Percentiles rank a stretch among this genome's conserved stretches.
These are phyloP conservation scores for Cubamyces lactineus DNA, from an alignment of 768 basidiomycete species.

Conservation along the genomic window DNA sequence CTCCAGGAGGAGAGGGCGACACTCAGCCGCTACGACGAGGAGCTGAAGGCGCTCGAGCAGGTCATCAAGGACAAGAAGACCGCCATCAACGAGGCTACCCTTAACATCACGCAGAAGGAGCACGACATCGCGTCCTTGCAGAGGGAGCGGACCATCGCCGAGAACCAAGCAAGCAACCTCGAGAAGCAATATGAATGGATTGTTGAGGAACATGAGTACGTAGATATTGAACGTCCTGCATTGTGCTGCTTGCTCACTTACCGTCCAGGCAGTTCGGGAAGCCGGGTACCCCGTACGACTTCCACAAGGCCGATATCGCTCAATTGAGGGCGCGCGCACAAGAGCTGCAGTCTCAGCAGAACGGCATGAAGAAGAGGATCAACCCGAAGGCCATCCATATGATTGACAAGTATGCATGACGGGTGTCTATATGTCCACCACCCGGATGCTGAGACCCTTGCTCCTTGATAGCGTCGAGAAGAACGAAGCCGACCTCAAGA, in stretches of 20 bases:
- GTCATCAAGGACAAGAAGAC: conserved; percentile 83
- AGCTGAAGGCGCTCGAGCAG: conserved; percentile 81
- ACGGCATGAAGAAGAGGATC: conserved; percentile 91
- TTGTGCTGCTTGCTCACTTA: neutral
- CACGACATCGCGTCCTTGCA: conserved; percentile 64
- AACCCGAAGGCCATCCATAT: conserved; percentile 95
- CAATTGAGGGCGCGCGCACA: conserved; percentile 63
- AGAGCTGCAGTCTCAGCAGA: conserved; percentile 78
- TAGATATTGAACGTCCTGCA: conserved; percentile 15
- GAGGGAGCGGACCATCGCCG: conserved; percentile 66
- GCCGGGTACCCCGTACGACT: conserved; percentile 80
- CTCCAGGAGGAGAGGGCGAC: conserved; percentile 87
- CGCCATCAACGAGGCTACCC: conserved; percentile 65
- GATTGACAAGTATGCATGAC: conserved; percentile 79
- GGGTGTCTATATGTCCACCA: conserved; percentile 4
- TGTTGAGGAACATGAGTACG: conserved; percentile 81
- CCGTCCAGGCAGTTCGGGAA: conserved; percentile 79
- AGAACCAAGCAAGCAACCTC: conserved; percentile 58
- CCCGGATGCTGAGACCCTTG: neutral
- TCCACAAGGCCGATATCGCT: conserved; percentile 62
- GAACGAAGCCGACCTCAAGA: conserved; percentile 82
- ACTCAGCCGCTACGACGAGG: conserved; percentile 84
- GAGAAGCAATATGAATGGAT: conserved; percentile 92
- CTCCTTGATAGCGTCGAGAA: conserved; percentile 78
- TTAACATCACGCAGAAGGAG: conserved; percentile 65